A percentile compares a stretch with the other conserved stretches of the same genome.
Conservation (phyloP, 495 filamentous ascomycete genomes). For the Platismatia glauca region DNA sequence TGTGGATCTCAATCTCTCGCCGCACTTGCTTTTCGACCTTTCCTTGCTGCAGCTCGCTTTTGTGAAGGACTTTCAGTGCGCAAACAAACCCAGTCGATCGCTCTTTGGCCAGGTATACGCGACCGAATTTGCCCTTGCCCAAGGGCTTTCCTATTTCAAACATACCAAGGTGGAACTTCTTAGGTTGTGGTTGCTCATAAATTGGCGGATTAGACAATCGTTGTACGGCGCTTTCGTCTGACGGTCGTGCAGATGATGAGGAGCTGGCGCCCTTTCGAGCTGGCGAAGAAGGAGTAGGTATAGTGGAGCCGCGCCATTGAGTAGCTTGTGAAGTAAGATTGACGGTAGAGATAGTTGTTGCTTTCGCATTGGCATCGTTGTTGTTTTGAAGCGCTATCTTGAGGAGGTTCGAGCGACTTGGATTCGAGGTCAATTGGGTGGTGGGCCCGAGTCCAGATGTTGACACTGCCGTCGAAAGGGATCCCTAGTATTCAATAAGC, state of each 20-base stretch:
- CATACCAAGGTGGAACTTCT: constrained; percentile 91
- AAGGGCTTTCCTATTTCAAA: constrained; percentile 96
- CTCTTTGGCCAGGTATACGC: constrained; percentile 92
- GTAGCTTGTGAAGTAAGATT: constrained; percentile 58
- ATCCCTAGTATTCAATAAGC: constrained; percentile 26
- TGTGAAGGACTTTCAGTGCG: constrained; percentile 93
- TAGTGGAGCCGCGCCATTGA: constrained; percentile 42
- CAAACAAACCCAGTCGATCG: constrained; percentile 85
- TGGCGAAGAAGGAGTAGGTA: constrained; percentile 30
- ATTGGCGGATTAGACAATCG: constrained; percentile 44
- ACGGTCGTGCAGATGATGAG: constrained; percentile 36
- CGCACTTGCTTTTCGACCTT: constrained; percentile 95
- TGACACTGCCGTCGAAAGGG: constrained; percentile 41
- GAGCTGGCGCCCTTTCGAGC: constrained; percentile 28
- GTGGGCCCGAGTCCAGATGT: constrained; percentile 45
- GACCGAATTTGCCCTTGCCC: constrained; percentile 95
- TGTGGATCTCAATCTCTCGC: constrained; percentile 96
- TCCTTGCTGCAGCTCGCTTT: constrained; percentile 82
- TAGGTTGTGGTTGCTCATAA: constrained; percentile 55
- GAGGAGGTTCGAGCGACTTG: constrained; percentile 60
- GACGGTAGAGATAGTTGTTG: constrained; percentile 48
- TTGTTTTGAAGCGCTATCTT: constrained; percentile 76
- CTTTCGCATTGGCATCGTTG: constrained; percentile 48
- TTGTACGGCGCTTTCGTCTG: constrained; percentile 50
- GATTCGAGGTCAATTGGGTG: constrained; percentile 46